Evolutionary conservation across 2,329 filamentous ascomycete species (phyloP), one percentile per base, ranked within the genome.

Genomic region (Dothideomycetes sp.): DNA sequence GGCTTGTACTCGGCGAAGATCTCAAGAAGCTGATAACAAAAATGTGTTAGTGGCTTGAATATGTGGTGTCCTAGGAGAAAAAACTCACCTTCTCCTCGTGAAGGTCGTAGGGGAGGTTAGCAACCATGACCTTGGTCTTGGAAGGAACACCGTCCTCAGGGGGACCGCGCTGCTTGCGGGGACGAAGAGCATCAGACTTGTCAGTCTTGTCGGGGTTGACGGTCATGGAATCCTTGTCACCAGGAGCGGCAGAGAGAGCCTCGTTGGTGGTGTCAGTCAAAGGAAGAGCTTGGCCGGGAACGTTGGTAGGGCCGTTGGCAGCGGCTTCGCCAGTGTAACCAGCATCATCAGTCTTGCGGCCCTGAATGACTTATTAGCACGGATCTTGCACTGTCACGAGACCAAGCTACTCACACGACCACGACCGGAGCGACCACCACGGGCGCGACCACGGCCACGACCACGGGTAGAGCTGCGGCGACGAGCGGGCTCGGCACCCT

Each of bases 81-180:
- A 45, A 41, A 60, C 74, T 52, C 69, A 94, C 89, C 80, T 89
- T 93, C 60, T 96, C 88, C 73, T 98, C 91, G 57, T 82, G 89
- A 65, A 96, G 77, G 70, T 98, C 89, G 62, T 98, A 98, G 39
- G 91, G 91, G 49, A 98, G 79, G 74, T 98, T 98, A 60, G 91
- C 91, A 59, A 98, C 91, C 91, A 98, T 98, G 69, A 98, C 86
- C 83, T 98, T 98, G 68, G 84, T 96, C 82, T 95, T 95, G 68
- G 89, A 96, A 52, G 91, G 82, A 59, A 98, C 85, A 54, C 91
- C 91, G 63, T 98, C 89, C 66, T 94, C 89, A 46, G 91, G 91
- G 51, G 91, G 91, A 49, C 91, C 91, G 65, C 91, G 88, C 78
- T 95, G 78, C 70, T 78, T 80, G 63, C 75, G 76, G 54, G 73